Evolutionary conservation across 192 early-diverging fungal species (phyloP).

Genomic region (Pilaira anomala): DNA sequence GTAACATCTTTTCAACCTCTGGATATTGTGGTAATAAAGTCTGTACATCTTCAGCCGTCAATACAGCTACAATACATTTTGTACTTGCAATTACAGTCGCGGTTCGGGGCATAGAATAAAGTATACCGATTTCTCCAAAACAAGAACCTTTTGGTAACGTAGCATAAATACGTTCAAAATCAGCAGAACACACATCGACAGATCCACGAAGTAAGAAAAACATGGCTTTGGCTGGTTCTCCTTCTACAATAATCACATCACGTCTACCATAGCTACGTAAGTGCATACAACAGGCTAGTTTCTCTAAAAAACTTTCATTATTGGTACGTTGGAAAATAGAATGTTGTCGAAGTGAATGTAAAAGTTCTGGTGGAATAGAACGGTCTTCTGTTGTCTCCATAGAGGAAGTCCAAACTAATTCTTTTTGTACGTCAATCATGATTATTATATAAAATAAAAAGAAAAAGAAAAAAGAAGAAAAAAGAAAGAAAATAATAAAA

Average conservation of each 20-base stretch:
- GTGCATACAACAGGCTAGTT: constrained; percentile 34
- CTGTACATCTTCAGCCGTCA: constrained; percentile 60
- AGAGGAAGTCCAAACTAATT: background rate
- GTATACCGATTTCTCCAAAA: constrained; percentile 79
- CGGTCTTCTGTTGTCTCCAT: background rate
- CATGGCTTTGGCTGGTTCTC: constrained; percentile 53
- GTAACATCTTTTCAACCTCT: constrained; percentile 55
- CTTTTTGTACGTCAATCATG: constrained; percentile 16
- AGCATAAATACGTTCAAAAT: constrained; percentile 47
- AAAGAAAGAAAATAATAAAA: too few species aligned
- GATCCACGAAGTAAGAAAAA: constrained; percentile 49
- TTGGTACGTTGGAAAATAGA: constrained; percentile 35
- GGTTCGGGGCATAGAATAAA: constrained; percentile 68
- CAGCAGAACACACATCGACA: constrained; percentile 50
- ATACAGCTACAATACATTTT: constrained; percentile 60
- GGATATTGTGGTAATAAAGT: constrained; percentile 56
- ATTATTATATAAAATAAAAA: background rate
- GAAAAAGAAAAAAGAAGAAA: too few species aligned
- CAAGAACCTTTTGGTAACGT: constrained; percentile 63
- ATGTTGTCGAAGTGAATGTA: constrained; percentile 27
- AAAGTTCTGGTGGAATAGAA: constrained; percentile 26
- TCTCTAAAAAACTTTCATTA: constrained; percentile 30
- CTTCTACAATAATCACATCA: constrained; percentile 35
- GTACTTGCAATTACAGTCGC: constrained; percentile 65
- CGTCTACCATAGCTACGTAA: constrained; percentile 20